Evolutionary conservation across 2,329 filamentous ascomycete genomes (phyloP).

Genomic region (Xylaria sp.): DNA sequence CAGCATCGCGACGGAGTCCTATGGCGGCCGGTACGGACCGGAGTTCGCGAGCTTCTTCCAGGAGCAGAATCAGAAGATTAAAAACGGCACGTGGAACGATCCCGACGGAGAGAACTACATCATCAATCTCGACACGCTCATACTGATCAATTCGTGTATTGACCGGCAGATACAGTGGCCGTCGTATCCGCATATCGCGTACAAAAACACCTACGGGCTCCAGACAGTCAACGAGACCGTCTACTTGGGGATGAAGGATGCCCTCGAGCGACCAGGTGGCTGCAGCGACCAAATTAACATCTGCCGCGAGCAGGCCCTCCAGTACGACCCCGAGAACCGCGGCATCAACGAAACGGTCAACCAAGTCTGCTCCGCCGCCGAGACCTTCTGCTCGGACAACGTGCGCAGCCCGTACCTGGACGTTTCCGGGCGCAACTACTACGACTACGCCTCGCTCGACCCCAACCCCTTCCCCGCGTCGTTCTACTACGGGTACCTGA

Average conservation of each 20-base stretch:
- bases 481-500: conserved; percentile 59
- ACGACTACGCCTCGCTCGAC: conserved; percentile 56
- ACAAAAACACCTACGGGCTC: conserved; percentile 44
- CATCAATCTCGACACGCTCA: conserved; percentile 45
- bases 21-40: conserved; percentile 40
- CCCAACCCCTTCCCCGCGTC: conserved; percentile 56
- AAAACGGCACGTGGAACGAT: conserved; percentile 35
- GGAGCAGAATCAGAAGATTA: conserved; percentile 38
- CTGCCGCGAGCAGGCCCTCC: conserved; percentile 50
- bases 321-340: conserved; percentile 52
- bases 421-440: conserved; percentile 51
- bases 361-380: conserved; percentile 40
- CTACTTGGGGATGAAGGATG: conserved; percentile 35
- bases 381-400: conserved; percentile 30
- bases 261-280: conserved; percentile 42
- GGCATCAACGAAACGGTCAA: conserved; percentile 50
- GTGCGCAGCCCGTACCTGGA: conserved; percentile 31
- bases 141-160: conserved; percentile 61
- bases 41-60: conserved; percentile 36
- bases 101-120: conserved; percentile 33
- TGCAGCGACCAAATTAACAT: conserved; percentile 56
- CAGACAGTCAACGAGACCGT: conserved; percentile 36
- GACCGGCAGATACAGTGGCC: conserved; percentile 49
- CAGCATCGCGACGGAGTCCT: conserved; percentile 39
- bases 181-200: conserved; percentile 47